A percentile compares a stretch with the other conserved stretches of the same genome.
Conservation (phyloP, 441 rosid species). For the Pelargonium fulgidum region DNA sequence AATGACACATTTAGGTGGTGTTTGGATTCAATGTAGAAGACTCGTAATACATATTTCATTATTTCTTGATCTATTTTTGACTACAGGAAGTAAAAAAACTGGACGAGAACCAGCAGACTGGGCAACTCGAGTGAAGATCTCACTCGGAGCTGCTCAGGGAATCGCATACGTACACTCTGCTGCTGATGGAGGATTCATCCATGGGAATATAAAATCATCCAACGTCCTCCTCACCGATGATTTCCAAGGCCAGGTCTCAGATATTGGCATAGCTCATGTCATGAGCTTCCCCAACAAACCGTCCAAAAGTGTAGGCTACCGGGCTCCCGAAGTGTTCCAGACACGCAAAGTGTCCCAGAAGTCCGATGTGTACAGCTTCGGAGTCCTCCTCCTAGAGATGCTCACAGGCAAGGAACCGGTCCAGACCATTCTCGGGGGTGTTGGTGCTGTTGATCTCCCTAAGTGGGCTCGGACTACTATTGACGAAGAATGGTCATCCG, state of each 20-base stretch:
- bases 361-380: constrained; percentile 60
- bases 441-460: constrained; percentile 59
- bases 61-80: background rate
- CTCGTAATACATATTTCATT: background rate
- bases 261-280: constrained; percentile 52
- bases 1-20: too few species aligned
- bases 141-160: constrained; percentile 46
- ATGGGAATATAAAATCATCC: constrained; percentile 64
- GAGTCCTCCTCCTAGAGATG: constrained; percentile 64
- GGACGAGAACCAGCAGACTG: constrained; percentile 41
- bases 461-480: constrained; percentile 74
- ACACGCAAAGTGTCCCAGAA: constrained; percentile 48
- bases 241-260: constrained; percentile 48
- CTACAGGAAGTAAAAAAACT: constrained; percentile 39
- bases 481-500: constrained; percentile 73
- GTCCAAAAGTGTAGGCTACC: constrained; percentile 53
- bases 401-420: constrained; percentile 63
- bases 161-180: constrained; percentile 43
- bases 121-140: constrained; percentile 46
- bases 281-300: constrained; percentile 44
- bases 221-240: constrained; percentile 56
- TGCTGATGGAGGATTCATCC: constrained; percentile 43
- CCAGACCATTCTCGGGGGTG: constrained; percentile 39
- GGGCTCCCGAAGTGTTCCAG: constrained; percentile 57
- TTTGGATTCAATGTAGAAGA: too few species aligned